Evolutionary conservation across 306 rosid species (phyloP).

Genomic region (Vicia faba): DNA sequence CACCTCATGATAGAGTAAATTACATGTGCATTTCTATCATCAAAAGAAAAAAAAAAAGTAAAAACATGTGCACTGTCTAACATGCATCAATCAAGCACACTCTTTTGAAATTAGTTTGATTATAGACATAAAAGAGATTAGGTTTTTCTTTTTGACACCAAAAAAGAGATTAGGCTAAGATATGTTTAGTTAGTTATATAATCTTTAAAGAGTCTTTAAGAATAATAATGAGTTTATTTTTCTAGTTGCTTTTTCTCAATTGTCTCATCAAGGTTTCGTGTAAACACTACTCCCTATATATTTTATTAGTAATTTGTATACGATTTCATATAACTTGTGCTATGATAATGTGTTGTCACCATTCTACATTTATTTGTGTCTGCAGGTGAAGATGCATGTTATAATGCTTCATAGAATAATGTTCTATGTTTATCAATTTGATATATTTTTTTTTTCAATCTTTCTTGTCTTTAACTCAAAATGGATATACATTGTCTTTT

Average conservation of each 20-base stretch:
- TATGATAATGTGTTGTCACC: constrained; percentile 4
- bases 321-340: constrained; percentile 4
- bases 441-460: background rate
- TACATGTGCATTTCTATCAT: background rate
- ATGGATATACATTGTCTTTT: constrained; percentile 27
- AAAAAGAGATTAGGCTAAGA: background rate
- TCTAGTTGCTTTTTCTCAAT: background rate
- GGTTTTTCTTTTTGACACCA: too few species aligned
- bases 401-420: constrained; percentile 13
- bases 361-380: constrained; percentile 13
- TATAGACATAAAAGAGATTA: background rate
- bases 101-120: background rate
- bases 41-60: background rate
- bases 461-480: constrained; percentile 28
- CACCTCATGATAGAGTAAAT: background rate
- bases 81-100: too few species aligned
- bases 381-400: constrained; percentile 22
- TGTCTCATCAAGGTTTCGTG: constrained; percentile 5
- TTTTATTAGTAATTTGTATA: background rate
- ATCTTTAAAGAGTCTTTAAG: background rate
- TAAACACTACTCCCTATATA: background rate
- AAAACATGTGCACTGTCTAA: background rate
- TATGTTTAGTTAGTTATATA: too few species aligned
- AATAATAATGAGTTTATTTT: background rate
- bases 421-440: background rate